Percentiles rank a stretch among this genome's conserved stretches.
phyloP scores from a whole-genome alignment of 805 yeast genomes.

The Crinitomyces ghanaensis region DNA sequence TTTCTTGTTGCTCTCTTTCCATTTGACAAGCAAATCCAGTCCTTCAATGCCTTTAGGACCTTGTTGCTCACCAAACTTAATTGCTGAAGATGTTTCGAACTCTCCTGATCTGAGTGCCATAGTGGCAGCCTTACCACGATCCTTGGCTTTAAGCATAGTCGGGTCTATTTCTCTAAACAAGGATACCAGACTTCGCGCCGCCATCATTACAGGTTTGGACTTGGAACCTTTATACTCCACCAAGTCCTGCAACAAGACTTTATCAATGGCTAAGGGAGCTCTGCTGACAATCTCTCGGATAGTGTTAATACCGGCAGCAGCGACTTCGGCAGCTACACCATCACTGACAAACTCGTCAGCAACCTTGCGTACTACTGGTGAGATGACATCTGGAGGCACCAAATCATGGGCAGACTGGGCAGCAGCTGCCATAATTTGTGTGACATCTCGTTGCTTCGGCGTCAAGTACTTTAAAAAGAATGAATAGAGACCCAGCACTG shows the following conservation, averaged over 20 bases:
- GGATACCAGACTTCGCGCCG: constrained; percentile 78
- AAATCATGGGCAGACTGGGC: constrained; percentile 96
- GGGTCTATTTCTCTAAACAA: constrained; percentile 94
- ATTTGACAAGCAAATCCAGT: constrained; percentile 74
- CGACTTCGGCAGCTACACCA: constrained; percentile 97
- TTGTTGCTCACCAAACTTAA: constrained; percentile 58
- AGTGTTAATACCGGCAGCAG: constrained; percentile 94
- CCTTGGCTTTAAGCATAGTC: constrained; percentile 80
- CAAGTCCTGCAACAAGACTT: constrained; percentile 77
- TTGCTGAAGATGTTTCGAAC: constrained; percentile 95
- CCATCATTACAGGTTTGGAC: constrained; percentile 87
- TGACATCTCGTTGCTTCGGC: constrained; percentile 89
- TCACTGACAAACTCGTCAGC: constrained; percentile 97
- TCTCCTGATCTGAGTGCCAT: constrained; percentile 61
- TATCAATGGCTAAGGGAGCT: constrained; percentile 90
- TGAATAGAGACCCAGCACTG: constrained; percentile 81
- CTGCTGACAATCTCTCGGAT: constrained; percentile 87
- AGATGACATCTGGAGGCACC: constrained; percentile 89
- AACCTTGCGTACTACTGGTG: constrained; percentile 72
- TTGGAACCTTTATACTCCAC: constrained; percentile 87
- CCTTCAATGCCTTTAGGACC: constrained; percentile 63
- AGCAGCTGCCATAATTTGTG: constrained; percentile 91
- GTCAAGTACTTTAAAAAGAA: constrained; percentile 81
- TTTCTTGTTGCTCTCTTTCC: constrained; percentile 55
- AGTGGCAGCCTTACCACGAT: constrained; percentile 86